phyloP scores from a whole-genome alignment of 1,284 basidiomycete genomes.

The Moniliophthora roreri region DNA sequence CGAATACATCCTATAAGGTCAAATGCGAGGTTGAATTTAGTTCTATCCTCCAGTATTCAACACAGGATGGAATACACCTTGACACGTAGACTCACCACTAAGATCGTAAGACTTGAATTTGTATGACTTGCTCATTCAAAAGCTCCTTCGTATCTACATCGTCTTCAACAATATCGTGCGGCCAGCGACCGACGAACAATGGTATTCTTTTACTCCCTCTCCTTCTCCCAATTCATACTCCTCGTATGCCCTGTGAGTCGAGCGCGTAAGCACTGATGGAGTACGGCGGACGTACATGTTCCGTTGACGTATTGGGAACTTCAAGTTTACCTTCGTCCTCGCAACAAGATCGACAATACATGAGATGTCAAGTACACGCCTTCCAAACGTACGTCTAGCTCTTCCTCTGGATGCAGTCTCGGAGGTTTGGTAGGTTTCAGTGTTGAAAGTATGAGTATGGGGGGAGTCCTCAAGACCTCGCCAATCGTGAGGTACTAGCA shows the following conservation, averaged over 20 bases:
- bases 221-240: constrained; percentile 50
- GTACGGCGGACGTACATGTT: constrained; percentile 8
- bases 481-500: too few species aligned
- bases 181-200: constrained; percentile 30
- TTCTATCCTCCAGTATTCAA: constrained; percentile 8
- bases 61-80: not conserved
- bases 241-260: constrained; percentile 43
- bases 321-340: too few species aligned
- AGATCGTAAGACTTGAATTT: constrained; percentile 47
- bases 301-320: not conserved
- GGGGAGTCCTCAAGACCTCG: constrained; percentile 46
- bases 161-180: constrained; percentile 14
- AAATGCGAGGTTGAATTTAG: too few species aligned
- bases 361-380: constrained; percentile 17
- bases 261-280: constrained; percentile 47
- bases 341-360: not conserved
- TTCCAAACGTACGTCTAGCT: constrained; percentile 32
- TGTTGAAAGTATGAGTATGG: constrained; percentile 21
- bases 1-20: too few species aligned
- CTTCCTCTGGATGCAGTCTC: constrained; percentile 31
- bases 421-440: constrained; percentile 19
- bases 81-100: constrained; percentile 34
- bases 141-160: constrained; percentile 4
- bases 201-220: constrained; percentile 37
- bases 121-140: constrained; percentile 31